phyloP scores from a whole-genome alignment of 208 protist species.

The Phytomonas sp. region DNA sequence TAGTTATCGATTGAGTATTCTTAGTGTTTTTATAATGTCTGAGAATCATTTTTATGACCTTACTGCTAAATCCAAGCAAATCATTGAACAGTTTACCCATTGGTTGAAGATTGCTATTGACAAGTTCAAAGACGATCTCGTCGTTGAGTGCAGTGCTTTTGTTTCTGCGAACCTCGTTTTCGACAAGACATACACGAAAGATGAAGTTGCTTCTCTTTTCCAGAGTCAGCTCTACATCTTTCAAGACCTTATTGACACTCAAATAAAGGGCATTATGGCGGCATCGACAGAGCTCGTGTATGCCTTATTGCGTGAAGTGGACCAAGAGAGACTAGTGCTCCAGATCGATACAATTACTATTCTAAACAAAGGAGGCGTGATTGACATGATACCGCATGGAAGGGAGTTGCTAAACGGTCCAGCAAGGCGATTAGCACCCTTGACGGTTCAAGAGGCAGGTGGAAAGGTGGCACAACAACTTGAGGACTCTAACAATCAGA shows the following conservation, averaged over 20 bases:
- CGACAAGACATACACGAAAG: constrained; percentile 32
- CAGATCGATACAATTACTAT: constrained; percentile 37
- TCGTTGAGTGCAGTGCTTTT: constrained; percentile 46
- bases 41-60: constrained; percentile 37
- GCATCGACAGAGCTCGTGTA: constrained; percentile 50
- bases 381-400: constrained; percentile 40
- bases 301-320: constrained; percentile 56
- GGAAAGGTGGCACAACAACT: constrained; percentile 53
- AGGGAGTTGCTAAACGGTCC: constrained; percentile 48
- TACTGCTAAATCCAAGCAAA: constrained; percentile 30
- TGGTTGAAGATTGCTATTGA: constrained; percentile 60
- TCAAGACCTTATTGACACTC: constrained; percentile 39
- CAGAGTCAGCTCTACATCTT: constrained; percentile 45
- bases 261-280: constrained; percentile 36
- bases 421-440: constrained; percentile 40
- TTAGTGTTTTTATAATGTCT: constrained; percentile 6
- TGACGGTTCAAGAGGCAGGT: constrained; percentile 43
- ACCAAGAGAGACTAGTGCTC: constrained; percentile 47
- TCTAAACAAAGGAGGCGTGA: constrained; percentile 44
- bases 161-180: constrained; percentile 42
- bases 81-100: constrained; percentile 53
- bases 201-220: constrained; percentile 38
- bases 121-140: constrained; percentile 50
- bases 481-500: constrained; percentile 58
- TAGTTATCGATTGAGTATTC: not conserved